A percentile compares a stretch with the other conserved stretches of the same genome.
Evolutionary conservation across 1,284 basidiomycete species (phyloP).

Genomic region (Paramarasmius palmivorus): DNA sequence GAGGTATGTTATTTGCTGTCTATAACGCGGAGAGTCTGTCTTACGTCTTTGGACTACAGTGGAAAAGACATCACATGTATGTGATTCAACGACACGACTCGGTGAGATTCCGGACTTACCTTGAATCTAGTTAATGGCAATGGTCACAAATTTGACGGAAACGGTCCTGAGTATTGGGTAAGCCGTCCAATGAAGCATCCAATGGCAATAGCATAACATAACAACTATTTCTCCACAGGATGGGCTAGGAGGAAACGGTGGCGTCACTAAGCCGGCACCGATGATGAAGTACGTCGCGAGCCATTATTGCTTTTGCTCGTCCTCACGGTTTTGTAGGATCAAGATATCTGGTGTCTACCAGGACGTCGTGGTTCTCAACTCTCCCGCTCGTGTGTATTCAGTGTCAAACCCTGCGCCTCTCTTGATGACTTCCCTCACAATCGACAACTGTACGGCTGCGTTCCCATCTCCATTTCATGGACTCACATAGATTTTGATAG

Average conservation of each 20-base stretch:
- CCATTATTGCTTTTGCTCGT: conserved; percentile 1
- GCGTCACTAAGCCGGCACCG: conserved; percentile 41
- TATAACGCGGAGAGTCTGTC: conserved; percentile 29
- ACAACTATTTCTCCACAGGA: conserved; percentile 30
- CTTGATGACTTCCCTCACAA: conserved; percentile 33
- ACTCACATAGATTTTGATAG: conserved; percentile 24
- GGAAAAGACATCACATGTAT: conserved; percentile 5
- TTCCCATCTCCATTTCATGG: background rate
- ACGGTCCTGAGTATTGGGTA: conserved; percentile 49
- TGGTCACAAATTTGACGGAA: conserved; percentile 45
- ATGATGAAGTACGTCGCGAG: conserved; percentile 45
- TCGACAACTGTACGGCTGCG: conserved; percentile 44
- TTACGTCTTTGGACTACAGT: background rate
- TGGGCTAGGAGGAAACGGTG: conserved; percentile 39
- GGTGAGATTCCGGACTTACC: background rate
- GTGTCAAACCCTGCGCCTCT: conserved; percentile 41
- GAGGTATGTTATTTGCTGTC: conserved; percentile 21
- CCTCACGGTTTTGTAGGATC: conserved; percentile 35
- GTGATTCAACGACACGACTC: background rate
- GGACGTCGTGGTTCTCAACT: conserved; percentile 46
- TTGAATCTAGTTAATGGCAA: conserved; percentile 37
- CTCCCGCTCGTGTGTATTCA: conserved; percentile 39
- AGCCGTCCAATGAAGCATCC: conserved; percentile 22
- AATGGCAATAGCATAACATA: conserved; percentile 1
- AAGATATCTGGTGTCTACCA: conserved; percentile 52